Base-by-base conservation (phyloP, 805 yeast species). In the Diddensiella santjacobensis region DNA sequence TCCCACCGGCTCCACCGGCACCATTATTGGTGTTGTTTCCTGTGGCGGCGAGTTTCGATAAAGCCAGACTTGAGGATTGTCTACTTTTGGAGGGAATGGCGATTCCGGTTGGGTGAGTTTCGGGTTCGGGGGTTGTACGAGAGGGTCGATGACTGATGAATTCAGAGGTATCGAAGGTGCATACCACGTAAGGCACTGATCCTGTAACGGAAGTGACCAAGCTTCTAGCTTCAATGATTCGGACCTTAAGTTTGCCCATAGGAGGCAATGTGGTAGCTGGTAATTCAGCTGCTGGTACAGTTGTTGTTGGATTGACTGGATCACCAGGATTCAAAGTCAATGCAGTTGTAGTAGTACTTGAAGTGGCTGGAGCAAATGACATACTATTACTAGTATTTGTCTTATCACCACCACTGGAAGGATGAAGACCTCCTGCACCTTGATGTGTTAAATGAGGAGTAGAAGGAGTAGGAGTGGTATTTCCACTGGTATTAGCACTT, bases 121-220 rank as follows among this genome's bases (percentile, higher is more conserved):
- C 53, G 40, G 33, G 33, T 33, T 52, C 36, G 10, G 47, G 29
- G 18, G 47, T 42, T 4, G 50, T 44, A 2, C 53, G 48, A 19
- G 50, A 84, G 1, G 95, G 88, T 3, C 89, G 90, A 53, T 81
- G 81, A 22, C 96, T 82, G 51, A 91, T 89, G 55, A 83, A 86
- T 69, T 93, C 98, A 13, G 73, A 64, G 42, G 59, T 55, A 37
- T 63, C 65, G 36, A 52, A 59, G 3, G 64, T 59, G 44, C 65
- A 61, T 13, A 61, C 58, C 29, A 61, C 64, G 40, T 54, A 84
- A 2, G 96, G 96, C 57, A 79, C 85, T 2, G 91, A 73, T 63
- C 71, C 69, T 36, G 73, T 68, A 3, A 80, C 67, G 40, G 75
- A 72, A 29, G 82, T 78, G 38, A 74, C 69, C 53, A 91, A 73